Percentiles rank a stretch among this genome's conserved stretches.
Conservation (phyloP, 306 rosid genomes). For the Trichosanthes truncata region DNA sequence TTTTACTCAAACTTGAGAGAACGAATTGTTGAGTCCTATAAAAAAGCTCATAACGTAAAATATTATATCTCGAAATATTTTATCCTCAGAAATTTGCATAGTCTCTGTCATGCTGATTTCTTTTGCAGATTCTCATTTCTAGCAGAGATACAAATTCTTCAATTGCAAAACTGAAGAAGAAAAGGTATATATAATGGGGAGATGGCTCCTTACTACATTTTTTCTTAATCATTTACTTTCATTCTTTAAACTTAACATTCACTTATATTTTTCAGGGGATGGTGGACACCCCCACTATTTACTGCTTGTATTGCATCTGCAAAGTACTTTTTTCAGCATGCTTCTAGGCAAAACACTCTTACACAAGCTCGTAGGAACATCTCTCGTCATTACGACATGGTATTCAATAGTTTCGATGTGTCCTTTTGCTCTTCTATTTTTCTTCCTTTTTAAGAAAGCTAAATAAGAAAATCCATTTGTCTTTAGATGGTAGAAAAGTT, state of each 20-base stretch:
- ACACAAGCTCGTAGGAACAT: slow-evolving; percentile 85
- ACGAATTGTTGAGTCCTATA: too few species aligned
- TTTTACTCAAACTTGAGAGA: too few species aligned
- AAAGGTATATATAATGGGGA: neutral
- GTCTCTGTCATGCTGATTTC: neutral
- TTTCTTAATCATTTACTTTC: neutral
- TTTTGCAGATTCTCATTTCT: neutral
- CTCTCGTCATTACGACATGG: slow-evolving; percentile 88
- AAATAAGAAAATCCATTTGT: too few species aligned
- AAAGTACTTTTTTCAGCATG: slow-evolving; percentile 58
- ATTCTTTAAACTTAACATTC: neutral
- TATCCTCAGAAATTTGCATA: neutral
- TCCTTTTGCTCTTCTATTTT: neutral
- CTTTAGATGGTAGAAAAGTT: too few species aligned
- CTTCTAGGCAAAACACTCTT: slow-evolving; percentile 68
- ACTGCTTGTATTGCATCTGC: slow-evolving; percentile 74
- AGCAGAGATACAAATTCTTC: neutral
- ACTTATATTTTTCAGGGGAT: slow-evolving; percentile 38
- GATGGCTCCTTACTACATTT: neutral
- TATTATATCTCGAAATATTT: slow-evolving; percentile 1
- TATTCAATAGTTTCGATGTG: slow-evolving; percentile 9
- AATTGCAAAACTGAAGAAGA: neutral
- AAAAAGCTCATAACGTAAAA: too few species aligned
- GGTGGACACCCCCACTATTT: slow-evolving; percentile 87
- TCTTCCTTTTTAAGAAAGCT: neutral